A percentile compares a stretch with the other conserved stretches of the same genome.
Evolutionary conservation across 768 basidiomycete species (phyloP).

Genomic region (Lactifluus hygrophoroides): DNA sequence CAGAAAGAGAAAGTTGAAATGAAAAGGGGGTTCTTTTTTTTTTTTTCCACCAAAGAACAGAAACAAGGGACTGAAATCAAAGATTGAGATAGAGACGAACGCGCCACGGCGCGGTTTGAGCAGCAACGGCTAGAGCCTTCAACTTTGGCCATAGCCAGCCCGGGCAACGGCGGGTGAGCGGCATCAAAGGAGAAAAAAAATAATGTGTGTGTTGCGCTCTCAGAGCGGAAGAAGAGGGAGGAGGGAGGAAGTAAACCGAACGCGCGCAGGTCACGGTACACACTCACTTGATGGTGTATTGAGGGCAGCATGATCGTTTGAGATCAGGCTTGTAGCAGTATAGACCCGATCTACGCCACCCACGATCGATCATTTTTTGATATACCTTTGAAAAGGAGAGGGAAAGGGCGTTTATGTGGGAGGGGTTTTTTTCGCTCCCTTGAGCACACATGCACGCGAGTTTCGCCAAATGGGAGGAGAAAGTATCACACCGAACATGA

Average conservation of each 20-base stretch:
- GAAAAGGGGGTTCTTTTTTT: too few relatives aligned
- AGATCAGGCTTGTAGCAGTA: conserved; percentile 89
- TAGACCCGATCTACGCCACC: conserved; percentile 76
- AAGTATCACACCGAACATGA: conserved; percentile 13
- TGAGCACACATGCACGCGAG: too few relatives aligned
- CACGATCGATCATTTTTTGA: conserved; percentile 75
- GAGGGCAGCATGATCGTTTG: conserved; percentile 77
- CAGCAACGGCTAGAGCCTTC: too few relatives aligned
- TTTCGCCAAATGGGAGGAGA: background rate
- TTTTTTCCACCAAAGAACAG: too few relatives aligned
- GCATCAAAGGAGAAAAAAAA: background rate
- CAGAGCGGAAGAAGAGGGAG: background rate
- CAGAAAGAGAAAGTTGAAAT: background rate
- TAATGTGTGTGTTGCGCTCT: background rate
- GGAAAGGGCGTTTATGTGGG: background rate
- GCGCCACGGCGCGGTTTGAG: too few relatives aligned
- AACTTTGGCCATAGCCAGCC: too few relatives aligned
- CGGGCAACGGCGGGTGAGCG: background rate
- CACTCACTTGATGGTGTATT: conserved; percentile 86
- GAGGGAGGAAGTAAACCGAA: background rate
- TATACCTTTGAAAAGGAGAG: conserved; percentile 44
- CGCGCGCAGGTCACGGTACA: too few relatives aligned
- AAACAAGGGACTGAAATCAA: background rate
- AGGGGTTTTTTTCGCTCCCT: too few relatives aligned
- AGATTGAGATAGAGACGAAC: background rate